Percentiles rank a stretch among this genome's conserved stretches.
phyloP scores from a whole-genome alignment of 108 stramenopile species.

The Seminavis robusta region DNA sequence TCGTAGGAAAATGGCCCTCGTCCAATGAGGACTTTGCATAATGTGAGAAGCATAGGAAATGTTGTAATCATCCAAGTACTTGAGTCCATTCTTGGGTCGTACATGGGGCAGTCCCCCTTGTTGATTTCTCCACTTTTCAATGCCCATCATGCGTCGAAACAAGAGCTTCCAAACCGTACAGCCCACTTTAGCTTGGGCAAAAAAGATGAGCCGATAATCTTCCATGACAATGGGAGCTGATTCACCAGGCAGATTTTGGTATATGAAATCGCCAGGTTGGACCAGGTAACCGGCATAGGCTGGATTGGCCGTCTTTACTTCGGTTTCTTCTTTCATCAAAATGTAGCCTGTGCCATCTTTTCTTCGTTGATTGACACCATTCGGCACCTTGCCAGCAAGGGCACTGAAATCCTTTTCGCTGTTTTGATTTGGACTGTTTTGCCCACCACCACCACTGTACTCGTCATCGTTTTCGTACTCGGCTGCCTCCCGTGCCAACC shows the following conservation, averaged over 20 bases:
- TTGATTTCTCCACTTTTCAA: slow-evolving; percentile 18
- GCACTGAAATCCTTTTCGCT: no score
- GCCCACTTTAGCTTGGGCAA: slow-evolving; percentile 37
- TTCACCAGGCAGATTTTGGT: slow-evolving; percentile 5
- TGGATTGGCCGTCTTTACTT: no score
- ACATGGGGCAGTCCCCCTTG: slow-evolving; percentile 32
- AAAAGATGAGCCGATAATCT: slow-evolving; percentile 48
- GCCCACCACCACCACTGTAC: no score
- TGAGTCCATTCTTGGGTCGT: slow-evolving; percentile 37
- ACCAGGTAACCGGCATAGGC: no score
- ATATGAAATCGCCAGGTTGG: slow-evolving; percentile 19
- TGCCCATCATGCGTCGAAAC: slow-evolving; percentile 47
- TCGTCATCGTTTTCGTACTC: no score
- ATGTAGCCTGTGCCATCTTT: no score
- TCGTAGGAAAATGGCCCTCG: slow-evolving; percentile 56
- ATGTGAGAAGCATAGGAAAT: slow-evolving; percentile 30
- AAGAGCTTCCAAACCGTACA: slow-evolving; percentile 42
- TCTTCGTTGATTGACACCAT: no score
- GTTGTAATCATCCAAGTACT: slow-evolving; percentile 38
- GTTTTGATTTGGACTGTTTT: no score
- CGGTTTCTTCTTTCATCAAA: no score
- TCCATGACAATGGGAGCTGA: slow-evolving; percentile 40
- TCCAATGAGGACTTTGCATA: slow-evolving; percentile 50
- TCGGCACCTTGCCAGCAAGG: no score
- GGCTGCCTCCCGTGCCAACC: no score